These are phyloP conservation scores for Cephaloascus fragrans DNA, from an alignment of 805 yeast genomes.

Conservation along the genomic window DNA sequence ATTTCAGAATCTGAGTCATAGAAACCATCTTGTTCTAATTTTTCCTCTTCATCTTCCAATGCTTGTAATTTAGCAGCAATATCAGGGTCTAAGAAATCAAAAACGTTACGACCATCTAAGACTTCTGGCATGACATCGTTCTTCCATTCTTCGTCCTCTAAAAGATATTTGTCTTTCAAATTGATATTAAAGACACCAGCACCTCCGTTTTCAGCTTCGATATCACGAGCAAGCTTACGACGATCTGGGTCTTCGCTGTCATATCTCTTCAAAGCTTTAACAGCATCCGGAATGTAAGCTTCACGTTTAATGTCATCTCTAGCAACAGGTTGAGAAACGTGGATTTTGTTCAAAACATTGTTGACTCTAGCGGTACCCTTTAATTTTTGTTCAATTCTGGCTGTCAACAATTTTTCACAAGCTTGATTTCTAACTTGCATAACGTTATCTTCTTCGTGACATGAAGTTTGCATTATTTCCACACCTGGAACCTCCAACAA, in stretches of 20 bases:
- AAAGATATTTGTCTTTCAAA: constrained; percentile 80
- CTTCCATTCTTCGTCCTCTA: constrained; percentile 98
- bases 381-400: constrained; percentile 93
- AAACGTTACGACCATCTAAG: constrained; percentile 91
- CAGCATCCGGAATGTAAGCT: constrained; percentile 77
- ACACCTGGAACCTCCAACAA: constrained; percentile 66
- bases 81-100: constrained; percentile 95
- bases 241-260: constrained; percentile 77
- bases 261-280: constrained; percentile 49
- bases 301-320: constrained; percentile 81
- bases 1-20: constrained; percentile 77
- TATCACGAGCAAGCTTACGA: constrained; percentile 72
- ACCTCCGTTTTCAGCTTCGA: constrained; percentile 94
- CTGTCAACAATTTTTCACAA: constrained; percentile 90
- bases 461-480: constrained; percentile 87
- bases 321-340: constrained; percentile 81
- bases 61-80: constrained; percentile 90
- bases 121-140: constrained; percentile 95
- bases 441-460: constrained; percentile 88
- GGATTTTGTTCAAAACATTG: constrained; percentile 89
- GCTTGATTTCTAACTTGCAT: constrained; percentile 96
- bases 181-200: constrained; percentile 97
- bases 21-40: constrained; percentile 88
- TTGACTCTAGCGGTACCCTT: constrained; percentile 85
- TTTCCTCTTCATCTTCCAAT: constrained; percentile 94